Conservation (phyloP, 192 early-diverging fungal species). For the Mortierella antarctica region DNA sequence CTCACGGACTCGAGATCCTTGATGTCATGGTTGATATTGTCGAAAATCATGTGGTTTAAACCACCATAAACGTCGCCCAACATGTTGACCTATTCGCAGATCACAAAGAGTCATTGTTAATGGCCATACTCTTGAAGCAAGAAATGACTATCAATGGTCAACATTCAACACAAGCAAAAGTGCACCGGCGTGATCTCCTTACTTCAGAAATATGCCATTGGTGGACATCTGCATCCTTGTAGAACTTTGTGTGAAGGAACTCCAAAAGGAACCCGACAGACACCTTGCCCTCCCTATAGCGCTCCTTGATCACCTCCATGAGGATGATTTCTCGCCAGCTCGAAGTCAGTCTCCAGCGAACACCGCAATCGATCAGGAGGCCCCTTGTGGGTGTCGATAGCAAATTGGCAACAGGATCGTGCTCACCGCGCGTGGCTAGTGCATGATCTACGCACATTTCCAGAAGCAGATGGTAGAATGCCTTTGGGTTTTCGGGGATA, state of each 20-base stretch:
- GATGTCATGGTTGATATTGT: constrained; percentile 53
- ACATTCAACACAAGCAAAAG: background rate
- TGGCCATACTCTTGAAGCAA: background rate
- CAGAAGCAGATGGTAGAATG: constrained; percentile 69
- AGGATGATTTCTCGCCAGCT: constrained; percentile 63
- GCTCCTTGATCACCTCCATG: constrained; percentile 58
- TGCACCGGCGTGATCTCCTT: constrained; percentile 4
- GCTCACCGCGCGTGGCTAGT: constrained; percentile 39
- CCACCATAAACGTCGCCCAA: constrained; percentile 58
- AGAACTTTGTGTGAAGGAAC: constrained; percentile 50
- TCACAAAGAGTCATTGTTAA: background rate
- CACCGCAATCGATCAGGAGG: constrained; percentile 72
- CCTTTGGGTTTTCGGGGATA: constrained; percentile 68
- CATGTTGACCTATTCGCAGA: constrained; percentile 53
- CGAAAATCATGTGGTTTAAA: constrained; percentile 56
- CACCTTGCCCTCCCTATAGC: constrained; percentile 54
- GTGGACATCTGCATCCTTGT: constrained; percentile 59
- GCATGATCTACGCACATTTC: constrained; percentile 74
- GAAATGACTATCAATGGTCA: background rate
- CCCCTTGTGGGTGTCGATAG: constrained; percentile 67
- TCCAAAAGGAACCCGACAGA: constrained; percentile 37
- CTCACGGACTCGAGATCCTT: constrained; percentile 35
- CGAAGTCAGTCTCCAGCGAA: constrained; percentile 73
- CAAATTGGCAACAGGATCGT: constrained; percentile 51
- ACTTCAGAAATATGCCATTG: constrained; percentile 70